Base-by-base conservation (phyloP, 441 rosid genomes). In the Croton setiger region DNA sequence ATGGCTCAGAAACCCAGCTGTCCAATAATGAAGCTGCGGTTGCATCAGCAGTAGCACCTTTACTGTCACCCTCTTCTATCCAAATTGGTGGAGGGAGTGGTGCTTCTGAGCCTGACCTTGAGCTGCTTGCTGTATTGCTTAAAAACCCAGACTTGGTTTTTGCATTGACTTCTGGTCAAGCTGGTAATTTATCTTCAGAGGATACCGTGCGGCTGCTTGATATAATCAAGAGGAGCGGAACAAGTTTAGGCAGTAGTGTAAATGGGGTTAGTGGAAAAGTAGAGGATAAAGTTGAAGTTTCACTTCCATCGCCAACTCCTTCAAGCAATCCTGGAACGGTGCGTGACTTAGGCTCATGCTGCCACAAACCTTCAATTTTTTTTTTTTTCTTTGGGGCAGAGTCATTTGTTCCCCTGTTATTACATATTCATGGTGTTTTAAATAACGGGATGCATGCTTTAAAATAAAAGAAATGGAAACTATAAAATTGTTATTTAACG, bases 221-320 rank as follows among this genome's bases (percentile, higher is more conserved):
- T 79, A 78, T 88, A 91, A 91, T 96, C 65, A 93, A 91, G 87
- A 75, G 81, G 51, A 90, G 88, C 67, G 99, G 86, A 57, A 71
- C 78, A 69, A 77, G 78, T 69, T 74, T 79, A 20, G 72, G 81
- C 3, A 72, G 72, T 72, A 78, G 75, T 77, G 57, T 54, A 53
- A 82, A 68, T 44, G 84, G 80, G 59, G n/a, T 72, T 15, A 74
- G 74, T 68, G 82, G 74, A 63, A 75, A 84, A 68, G 83, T 76
- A 52, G 91, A 84, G 76, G 92, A 85, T 77, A 89, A 76, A 67
- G 89, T 86, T 63, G 93, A 89, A 86, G 97, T 91, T 63, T 93
- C 98, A 72, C 98, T 96, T 76, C 99, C 99, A 49, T 93, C 98
- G 44, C 98, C 98, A 45, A 96, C 99, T 64, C 99, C 98, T 47